Conservation (phyloP, 2,329 filamentous ascomycete species). For the Pseudopyricularia cyperi region DNA sequence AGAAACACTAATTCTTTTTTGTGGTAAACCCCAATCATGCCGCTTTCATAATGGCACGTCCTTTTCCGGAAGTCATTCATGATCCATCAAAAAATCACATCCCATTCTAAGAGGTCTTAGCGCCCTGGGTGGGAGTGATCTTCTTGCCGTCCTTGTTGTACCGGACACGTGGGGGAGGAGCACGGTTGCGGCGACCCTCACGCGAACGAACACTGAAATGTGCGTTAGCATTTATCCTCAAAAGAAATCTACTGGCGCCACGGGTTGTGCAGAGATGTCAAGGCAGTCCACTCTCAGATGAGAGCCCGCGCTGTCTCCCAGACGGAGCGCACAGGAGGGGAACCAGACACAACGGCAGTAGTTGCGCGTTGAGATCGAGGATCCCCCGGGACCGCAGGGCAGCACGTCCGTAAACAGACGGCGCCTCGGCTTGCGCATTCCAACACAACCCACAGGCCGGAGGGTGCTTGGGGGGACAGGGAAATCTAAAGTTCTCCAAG, state of each 20-base stretch:
- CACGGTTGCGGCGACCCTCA: constrained; percentile 96
- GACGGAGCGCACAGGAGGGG: too few relatives aligned
- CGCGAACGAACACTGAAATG: constrained; percentile 81
- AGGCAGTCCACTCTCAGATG: background rate
- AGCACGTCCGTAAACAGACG: background rate
- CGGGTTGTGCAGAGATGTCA: background rate
- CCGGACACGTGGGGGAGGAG: constrained; percentile 88
- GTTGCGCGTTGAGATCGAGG: too few relatives aligned
- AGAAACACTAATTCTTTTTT: background rate
- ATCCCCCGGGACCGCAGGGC: too few relatives aligned
- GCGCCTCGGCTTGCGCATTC: background rate
- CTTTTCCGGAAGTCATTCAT: background rate
- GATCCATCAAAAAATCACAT: background rate
- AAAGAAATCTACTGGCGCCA: background rate
- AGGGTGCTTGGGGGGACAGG: constrained; percentile 5
- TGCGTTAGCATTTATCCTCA: constrained; percentile 24
- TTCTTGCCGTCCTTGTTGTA: constrained; percentile 99
- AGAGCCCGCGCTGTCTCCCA: background rate
- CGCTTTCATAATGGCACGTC: background rate
- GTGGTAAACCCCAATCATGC: background rate
- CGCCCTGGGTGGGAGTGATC: constrained; percentile 74
- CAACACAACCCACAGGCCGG: background rate
- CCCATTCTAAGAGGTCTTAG: constrained; percentile 39
- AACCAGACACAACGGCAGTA: too few relatives aligned
- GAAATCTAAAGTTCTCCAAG: constrained; percentile 17